Base-by-base conservation (phyloP, 2,329 filamentous ascomycete genomes). In the Paramyrothecium sp. region DNA sequence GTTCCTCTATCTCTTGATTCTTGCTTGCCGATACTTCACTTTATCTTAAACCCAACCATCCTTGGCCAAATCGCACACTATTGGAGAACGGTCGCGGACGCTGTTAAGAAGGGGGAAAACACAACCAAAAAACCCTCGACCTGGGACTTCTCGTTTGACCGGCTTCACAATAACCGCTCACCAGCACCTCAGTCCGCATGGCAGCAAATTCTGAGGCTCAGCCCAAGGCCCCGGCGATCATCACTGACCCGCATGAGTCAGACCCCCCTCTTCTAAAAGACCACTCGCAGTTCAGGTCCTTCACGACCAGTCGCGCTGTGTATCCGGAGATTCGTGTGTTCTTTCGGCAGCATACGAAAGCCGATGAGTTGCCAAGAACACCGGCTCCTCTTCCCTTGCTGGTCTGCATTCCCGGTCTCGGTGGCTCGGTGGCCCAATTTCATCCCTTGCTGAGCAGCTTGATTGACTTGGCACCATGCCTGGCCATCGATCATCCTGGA, bases 341-440 rank as follows among this genome's bases (percentile, higher is more conserved):
- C 72, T 93, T 89, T 74, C 85, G 89, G 56, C 85, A 85, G 55
- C 95, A 97, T 73, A 84, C 87, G 20, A 92, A 97, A 68, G 86
- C 88, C n/a, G 84, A 88, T 58, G 90, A 95, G 71, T 81, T 98
- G 3, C 92, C 91, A 3, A 82, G 79, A 47, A 81, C 87, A 60
- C 90, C 91, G 1, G 81, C 84, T 1, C 88, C 90, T 0, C 75
- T 97, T 12, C 95, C 95, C 1, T 77, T 99, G 11, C 77, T 98
- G 3, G 92, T 98, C 48, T 97, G 96, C 69, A 81, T 98, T 57
- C 95, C 98, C 68, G 95, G 95, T 2, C 81, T 98, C 11, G 95
- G 94, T n/a, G 95, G 95, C 52, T 96, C 91, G 1, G 83, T 92
- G 22, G 89, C 92, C 12, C 95, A 98, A 69, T 98, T 97, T 69